Conservation (phyloP, 495 filamentous ascomycete species). For the Apiosordaria backusii region DNA sequence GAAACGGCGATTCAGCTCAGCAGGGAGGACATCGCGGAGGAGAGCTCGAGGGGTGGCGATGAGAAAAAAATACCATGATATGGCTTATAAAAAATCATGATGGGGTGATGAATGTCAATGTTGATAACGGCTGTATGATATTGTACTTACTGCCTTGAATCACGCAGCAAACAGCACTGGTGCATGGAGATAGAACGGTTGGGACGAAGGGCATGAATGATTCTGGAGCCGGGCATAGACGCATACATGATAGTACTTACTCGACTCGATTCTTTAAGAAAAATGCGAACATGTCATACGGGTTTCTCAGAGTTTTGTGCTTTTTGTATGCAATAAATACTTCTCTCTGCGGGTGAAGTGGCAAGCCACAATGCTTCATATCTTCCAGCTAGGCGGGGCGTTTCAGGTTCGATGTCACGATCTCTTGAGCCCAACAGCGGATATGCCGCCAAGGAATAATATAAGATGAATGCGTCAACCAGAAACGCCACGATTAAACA, state of each 20-base stretch:
- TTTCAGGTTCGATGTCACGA: too few relatives aligned
- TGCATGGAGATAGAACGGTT: background rate
- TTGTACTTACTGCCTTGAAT: background rate
- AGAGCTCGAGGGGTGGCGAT: conserved; percentile 11
- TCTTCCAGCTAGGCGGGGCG: too few relatives aligned
- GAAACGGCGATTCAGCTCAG: conserved; percentile 60
- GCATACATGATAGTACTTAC: background rate
- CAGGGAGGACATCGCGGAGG: conserved; percentile 33
- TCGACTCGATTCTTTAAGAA: background rate
- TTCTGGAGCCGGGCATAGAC: background rate
- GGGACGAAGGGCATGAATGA: background rate
- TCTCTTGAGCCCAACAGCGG: too few relatives aligned
- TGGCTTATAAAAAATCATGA: background rate
- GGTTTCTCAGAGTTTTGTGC: background rate
- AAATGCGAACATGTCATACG: background rate
- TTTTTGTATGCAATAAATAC: too few relatives aligned
- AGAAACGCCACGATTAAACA: background rate
- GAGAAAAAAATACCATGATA: conserved; percentile 26
- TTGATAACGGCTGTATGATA: background rate
- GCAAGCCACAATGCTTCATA: too few relatives aligned
- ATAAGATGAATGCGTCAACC: background rate
- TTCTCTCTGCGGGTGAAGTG: too few relatives aligned
- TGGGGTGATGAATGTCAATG: background rate
- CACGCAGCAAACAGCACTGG: background rate
- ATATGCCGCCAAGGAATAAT: background rate